A percentile compares a stretch with the other conserved stretches of the same genome.
phyloP scores from a whole-genome alignment of 1,284 basidiomycete species.

The Sphaerobolus stellatus region DNA sequence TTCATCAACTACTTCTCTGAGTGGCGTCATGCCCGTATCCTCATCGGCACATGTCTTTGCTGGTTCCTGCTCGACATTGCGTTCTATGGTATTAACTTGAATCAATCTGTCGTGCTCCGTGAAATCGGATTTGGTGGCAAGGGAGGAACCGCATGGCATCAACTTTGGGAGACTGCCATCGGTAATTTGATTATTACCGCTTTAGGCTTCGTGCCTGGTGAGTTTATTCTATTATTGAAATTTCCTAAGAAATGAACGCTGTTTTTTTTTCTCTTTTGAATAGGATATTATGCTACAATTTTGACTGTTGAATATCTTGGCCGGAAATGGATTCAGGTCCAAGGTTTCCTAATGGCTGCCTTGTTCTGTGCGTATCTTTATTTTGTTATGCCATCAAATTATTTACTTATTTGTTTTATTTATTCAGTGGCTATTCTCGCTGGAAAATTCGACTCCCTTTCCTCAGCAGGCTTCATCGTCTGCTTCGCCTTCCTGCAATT shows the following conservation, averaged over 20 bases:
- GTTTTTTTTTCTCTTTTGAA: conserved; percentile 33
- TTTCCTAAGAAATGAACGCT: conserved; percentile 19
- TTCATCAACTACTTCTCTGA: conserved; percentile 54
- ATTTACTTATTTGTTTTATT: neutral
- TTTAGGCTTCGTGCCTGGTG: conserved; percentile 73
- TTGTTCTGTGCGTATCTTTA: conserved; percentile 54
- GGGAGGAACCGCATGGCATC: conserved; percentile 55
- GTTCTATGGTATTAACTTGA: conserved; percentile 79
- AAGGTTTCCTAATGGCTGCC: conserved; percentile 73
- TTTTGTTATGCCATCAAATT: neutral
- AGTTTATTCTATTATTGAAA: conserved; percentile 20
- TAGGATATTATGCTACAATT: conserved; percentile 68
- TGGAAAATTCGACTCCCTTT: conserved; percentile 62
- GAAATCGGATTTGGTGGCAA: conserved; percentile 64
- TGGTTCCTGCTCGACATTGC: conserved; percentile 61
- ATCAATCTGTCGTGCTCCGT: conserved; percentile 64
- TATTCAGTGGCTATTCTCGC: conserved; percentile 61
- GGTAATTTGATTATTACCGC: conserved; percentile 72
- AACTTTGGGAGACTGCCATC: conserved; percentile 60
- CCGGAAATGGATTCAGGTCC: conserved; percentile 73
- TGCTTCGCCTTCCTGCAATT: conserved; percentile 69
- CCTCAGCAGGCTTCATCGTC: conserved; percentile 66
- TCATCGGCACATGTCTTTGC: conserved; percentile 51
- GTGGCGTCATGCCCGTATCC: conserved; percentile 54
- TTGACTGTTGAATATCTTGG: conserved; percentile 72